These are phyloP conservation scores for Maudiozyma saulgeensis DNA, from an alignment of 805 yeast species.

Conservation along the genomic window DNA sequence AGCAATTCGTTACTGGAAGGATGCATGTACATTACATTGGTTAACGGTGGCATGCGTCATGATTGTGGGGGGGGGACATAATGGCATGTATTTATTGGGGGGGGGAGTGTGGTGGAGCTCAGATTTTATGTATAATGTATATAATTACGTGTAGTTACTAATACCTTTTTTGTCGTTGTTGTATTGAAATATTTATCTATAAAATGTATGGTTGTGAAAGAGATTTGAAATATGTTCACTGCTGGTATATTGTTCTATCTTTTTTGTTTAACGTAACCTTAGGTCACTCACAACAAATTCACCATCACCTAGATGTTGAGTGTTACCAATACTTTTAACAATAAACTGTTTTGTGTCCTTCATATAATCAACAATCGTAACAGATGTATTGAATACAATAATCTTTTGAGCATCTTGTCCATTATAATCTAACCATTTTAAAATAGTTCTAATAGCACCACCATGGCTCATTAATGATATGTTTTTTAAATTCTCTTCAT, in stretches of 20 bases:
- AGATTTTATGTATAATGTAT: too few species aligned
- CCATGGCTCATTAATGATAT: slow-evolving; percentile 69
- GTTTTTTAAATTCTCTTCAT: slow-evolving; percentile 32
- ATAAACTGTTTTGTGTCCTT: slow-evolving; percentile 33
- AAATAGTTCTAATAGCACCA: slow-evolving; percentile 60
- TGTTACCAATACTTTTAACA: slow-evolving; percentile 52
- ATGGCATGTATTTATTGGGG: too few species aligned
- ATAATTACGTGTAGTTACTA: too few species aligned
- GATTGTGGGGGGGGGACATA: too few species aligned
- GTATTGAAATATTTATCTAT: too few species aligned
- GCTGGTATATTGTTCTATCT: not conserved
- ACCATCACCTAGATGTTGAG: slow-evolving; percentile 53
- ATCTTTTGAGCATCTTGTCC: slow-evolving; percentile 33
- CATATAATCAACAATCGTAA: slow-evolving; percentile 54
- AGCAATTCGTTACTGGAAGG: too few species aligned
- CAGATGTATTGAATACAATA: slow-evolving; percentile 69
- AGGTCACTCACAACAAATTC: slow-evolving; percentile 43
- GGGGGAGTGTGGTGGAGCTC: too few species aligned
- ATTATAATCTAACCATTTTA: slow-evolving; percentile 41
- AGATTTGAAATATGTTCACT: too few species aligned
- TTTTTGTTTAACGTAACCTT: slow-evolving; percentile 30
- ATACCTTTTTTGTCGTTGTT: too few species aligned
- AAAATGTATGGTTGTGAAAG: too few species aligned
- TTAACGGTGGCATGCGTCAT: too few species aligned
- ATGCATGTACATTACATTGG: too few species aligned